Conservation (phyloP, 148 eudicot species). For the Amaranthus cruentus region DNA sequence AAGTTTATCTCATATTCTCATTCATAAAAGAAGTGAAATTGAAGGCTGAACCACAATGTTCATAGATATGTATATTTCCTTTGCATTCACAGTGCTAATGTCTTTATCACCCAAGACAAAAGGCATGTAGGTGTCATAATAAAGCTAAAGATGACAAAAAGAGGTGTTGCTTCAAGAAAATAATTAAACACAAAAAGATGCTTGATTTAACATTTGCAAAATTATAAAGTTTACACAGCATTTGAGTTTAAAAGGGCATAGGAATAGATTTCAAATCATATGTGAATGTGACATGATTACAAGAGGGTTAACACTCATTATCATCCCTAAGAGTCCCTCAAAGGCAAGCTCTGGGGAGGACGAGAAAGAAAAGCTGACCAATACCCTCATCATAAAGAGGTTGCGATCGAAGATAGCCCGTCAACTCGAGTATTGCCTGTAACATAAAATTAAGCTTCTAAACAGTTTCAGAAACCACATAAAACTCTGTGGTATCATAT, state of each 20-base stretch:
- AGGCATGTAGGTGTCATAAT: not conserved
- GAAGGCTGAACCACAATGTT: constrained; percentile 1
- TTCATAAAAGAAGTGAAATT: not conserved
- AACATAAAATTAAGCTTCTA: too few relatives aligned
- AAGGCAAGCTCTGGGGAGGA: too few relatives aligned
- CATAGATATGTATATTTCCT: not conserved
- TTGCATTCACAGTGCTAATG: not conserved
- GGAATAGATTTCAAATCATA: not conserved
- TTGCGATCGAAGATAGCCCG: too few relatives aligned
- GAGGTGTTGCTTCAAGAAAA: not conserved
- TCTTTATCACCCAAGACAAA: constrained; percentile 2
- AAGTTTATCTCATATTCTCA: not conserved
- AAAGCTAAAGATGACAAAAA: not conserved
- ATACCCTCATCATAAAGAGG: too few relatives aligned
- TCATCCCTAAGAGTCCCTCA: too few relatives aligned
- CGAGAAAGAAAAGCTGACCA: too few relatives aligned
- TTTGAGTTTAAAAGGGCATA: not conserved
- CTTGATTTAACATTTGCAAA: not conserved
- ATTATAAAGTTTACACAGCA: not conserved
- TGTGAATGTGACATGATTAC: not conserved
- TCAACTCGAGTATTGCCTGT: too few relatives aligned
- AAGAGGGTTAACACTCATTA: not conserved
- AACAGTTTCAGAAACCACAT: too few relatives aligned
- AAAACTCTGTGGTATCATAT: too few relatives aligned
- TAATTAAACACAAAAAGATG: not conserved